Evolutionary conservation across 805 yeast genomes (phyloP), one percentile per base, ranked within the genome.

Genomic region (Candida ponderosae): DNA sequence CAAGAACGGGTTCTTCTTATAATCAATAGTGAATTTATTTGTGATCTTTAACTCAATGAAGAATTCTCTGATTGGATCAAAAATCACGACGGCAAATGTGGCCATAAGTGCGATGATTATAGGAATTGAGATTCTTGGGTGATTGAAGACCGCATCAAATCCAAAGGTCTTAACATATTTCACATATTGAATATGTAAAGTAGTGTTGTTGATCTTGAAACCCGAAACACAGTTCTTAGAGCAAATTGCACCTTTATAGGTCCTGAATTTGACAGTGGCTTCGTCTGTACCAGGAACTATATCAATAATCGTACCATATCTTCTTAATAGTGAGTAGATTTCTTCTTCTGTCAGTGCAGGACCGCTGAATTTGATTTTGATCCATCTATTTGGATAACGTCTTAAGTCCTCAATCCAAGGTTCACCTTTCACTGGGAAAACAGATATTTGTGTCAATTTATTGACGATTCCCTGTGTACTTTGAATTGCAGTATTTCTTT

Each of bases 361-460:
- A 2, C 96, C 97, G 45, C 81, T 87, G 54, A 81, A 89, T 20
- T 70, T 67, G 5, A 90, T 77, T 38, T 74, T 71, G 18, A 93
- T 59, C 13, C 67, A 66, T 8, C 69, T 60, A 37, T 81, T 76
- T 8, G 95, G 95, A 45, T 70, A 74, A 43, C 96, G 63, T 48
- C 85, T 73, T 56, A 93, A 65, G 55, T 93, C 98, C 61, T 90
- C 97, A 42, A 93, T 82, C 96, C 97, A 90, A 0, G 99, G 98
- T 2, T 73, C 66, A 43, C 99, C 99, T 48, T 82, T 80, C 1
- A 93, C 97, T 1, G 83, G 79, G 51, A 69, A 80, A 37, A 72
- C 81, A 41, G 65, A 62, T 2, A 81, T 82, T 39, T 59, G 63
- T 2, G 72, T 57, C n/a, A 76, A 48, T 37, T 65, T 65, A 18